Evolutionary conservation across 805 yeast genomes (phyloP).

Genomic region (Lachancea thermotolerans): DNA sequence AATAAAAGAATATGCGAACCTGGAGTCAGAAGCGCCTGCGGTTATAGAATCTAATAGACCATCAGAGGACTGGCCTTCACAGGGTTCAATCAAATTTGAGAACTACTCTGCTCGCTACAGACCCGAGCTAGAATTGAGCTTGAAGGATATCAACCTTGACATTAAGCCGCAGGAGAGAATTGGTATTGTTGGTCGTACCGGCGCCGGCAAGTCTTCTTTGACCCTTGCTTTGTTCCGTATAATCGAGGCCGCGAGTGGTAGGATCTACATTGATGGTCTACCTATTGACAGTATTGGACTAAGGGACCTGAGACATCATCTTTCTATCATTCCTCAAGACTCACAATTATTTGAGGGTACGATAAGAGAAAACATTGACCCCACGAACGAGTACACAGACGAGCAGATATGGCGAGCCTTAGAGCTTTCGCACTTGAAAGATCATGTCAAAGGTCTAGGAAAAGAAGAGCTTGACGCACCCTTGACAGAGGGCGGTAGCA

Average conservation of each 20-base stretch:
- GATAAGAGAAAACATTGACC: constrained; percentile 80
- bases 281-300: constrained; percentile 65
- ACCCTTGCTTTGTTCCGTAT: constrained; percentile 80
- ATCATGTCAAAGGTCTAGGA: constrained; percentile 50
- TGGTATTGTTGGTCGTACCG: constrained; percentile 96
- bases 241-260: constrained; percentile 70
- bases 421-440: constrained; percentile 69
- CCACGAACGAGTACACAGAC: constrained; percentile 59
- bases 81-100: constrained; percentile 60
- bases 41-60: constrained; percentile 63
- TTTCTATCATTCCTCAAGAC: constrained; percentile 90
- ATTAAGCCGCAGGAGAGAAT: constrained; percentile 74
- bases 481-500: constrained; percentile 61
- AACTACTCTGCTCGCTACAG: constrained; percentile 82
- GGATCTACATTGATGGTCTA: constrained; percentile 63
- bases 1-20: constrained; percentile 76
- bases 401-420: constrained; percentile 79
- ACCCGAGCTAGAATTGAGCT: constrained; percentile 69
- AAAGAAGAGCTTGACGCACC: constrained; percentile 49
- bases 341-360: constrained; percentile 89
- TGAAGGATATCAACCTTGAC: constrained; percentile 57
- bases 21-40: constrained; percentile 80
- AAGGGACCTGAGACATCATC: constrained; percentile 63
- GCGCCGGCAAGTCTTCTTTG: constrained; percentile 89
- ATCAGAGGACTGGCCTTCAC: constrained; percentile 60